Evolutionary conservation across 2,329 filamentous ascomycete species (phyloP).

Genomic region (Arthrobotrys pseudoclavata): DNA sequence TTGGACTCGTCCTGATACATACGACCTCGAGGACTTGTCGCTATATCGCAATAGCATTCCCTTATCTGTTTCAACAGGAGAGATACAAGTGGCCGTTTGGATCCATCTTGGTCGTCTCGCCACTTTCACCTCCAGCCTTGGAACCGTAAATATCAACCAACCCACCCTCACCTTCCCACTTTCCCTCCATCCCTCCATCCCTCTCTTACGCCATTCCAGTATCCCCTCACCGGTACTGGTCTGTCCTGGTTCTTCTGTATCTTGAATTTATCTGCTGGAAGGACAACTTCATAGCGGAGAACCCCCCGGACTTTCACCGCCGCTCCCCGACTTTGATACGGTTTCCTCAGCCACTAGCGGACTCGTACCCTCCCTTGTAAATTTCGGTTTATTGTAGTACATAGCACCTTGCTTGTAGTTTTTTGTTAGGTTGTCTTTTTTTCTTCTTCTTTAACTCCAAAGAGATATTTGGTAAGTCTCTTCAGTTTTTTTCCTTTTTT

Average conservation of each 20-base stretch:
- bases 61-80: constrained; percentile 54
- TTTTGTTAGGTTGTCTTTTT: constrained; percentile 32
- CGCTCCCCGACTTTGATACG: constrained; percentile 35
- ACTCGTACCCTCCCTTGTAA: constrained; percentile 47
- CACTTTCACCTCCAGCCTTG: constrained; percentile 42
- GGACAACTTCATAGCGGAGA: constrained; percentile 59
- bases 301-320: constrained; percentile 44
- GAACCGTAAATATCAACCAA: constrained; percentile 56
- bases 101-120: constrained; percentile 51
- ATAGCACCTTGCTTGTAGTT: constrained; percentile 47
- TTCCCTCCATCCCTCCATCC: background rate
- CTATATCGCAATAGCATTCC: constrained; percentile 56
- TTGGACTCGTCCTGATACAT: constrained; percentile 52
- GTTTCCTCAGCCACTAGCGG: constrained; percentile 31
- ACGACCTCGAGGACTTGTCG: constrained; percentile 58
- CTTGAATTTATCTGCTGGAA: constrained; percentile 59
- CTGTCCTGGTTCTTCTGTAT: constrained; percentile 58
- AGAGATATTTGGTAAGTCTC: constrained; percentile 59
- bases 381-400: constrained; percentile 48
- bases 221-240: constrained; percentile 54
- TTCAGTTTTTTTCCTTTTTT: constrained; percentile 32
- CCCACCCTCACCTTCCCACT: constrained; percentile 17
- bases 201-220: constrained; percentile 35
- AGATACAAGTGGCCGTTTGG: constrained; percentile 53
- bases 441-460: constrained; percentile 39